Evolutionary conservation across 805 yeast genomes (phyloP).

Genomic region (Debaryomyces prosopidis): DNA sequence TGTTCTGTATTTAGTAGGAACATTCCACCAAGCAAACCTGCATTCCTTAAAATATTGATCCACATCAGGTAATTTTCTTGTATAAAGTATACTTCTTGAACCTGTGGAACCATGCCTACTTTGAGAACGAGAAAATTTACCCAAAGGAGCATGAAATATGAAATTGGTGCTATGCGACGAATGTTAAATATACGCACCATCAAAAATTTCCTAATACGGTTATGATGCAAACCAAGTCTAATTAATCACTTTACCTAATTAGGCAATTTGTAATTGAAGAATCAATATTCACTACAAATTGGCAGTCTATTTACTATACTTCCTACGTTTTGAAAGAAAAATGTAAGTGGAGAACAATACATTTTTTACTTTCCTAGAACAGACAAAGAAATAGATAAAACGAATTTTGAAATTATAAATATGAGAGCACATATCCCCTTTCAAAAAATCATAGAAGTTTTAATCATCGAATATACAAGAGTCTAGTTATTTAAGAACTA

Average conservation of each 20-base stretch:
- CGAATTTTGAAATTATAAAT: neutral
- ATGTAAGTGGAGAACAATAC: slow-evolving; percentile 4
- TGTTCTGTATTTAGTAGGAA: no score
- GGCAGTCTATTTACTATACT: neutral
- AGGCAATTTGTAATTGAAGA: slow-evolving; percentile 17
- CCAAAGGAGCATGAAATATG: neutral
- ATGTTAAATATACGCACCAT: neutral
- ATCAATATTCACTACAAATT: neutral
- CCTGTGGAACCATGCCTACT: no score
- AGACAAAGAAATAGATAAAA: slow-evolving; percentile 2
- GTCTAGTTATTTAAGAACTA: neutral
- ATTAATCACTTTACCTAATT: slow-evolving; percentile 19
- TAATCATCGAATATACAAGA: neutral
- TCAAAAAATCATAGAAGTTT: neutral
- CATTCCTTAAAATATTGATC: no score
- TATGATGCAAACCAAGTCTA: slow-evolving; percentile 5
- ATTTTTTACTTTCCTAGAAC: slow-evolving; percentile 3
- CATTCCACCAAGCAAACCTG: no score
- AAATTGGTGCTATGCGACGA: neutral
- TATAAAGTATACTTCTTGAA: no score
- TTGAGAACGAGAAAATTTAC: neutral
- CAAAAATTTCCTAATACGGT: slow-evolving; percentile 19
- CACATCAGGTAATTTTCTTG: no score
- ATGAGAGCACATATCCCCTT: neutral
- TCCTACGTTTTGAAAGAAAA: slow-evolving; percentile 1